Conservation (phyloP, 164 flowering plant species). For the Litsea cubeba region DNA sequence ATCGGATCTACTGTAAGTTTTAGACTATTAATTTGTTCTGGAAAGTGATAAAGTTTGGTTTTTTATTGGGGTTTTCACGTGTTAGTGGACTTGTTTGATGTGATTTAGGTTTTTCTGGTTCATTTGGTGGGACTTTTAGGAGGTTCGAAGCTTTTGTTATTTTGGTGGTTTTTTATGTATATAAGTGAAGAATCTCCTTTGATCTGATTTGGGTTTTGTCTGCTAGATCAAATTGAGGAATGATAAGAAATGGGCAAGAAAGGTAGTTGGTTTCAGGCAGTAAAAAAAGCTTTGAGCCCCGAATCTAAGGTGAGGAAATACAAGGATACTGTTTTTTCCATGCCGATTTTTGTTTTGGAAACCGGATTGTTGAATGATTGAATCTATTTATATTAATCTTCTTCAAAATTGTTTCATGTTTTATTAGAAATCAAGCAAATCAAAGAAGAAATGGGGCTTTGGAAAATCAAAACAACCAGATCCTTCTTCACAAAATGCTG, state of each 20-base stretch:
- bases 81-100: not conserved
- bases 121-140: not conserved
- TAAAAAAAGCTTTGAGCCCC: slow-evolving; percentile 75
- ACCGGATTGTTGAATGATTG: no score
- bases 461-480: slow-evolving; percentile 33
- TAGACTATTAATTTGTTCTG: not conserved
- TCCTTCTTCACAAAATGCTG: slow-evolving; percentile 18
- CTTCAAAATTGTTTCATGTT: not conserved
- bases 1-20: not conserved
- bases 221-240: slow-evolving; percentile 12
- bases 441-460: slow-evolving; percentile 56
- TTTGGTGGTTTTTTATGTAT: not conserved
- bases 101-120: not conserved
- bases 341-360: not conserved
- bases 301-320: slow-evolving; percentile 42
- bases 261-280: slow-evolving; percentile 77
- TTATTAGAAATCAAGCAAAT: slow-evolving; percentile 42
- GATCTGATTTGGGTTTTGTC: not conserved
- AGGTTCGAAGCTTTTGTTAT: not conserved
- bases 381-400: no score
- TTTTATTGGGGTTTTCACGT: not conserved
- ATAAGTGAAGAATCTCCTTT: not conserved
- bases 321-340: slow-evolving; percentile 2
- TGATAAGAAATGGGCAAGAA: slow-evolving; percentile 74
- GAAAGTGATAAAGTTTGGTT: no score